Base-by-base conservation (phyloP, 306 rosid species). In the Citrullus colocynthis region DNA sequence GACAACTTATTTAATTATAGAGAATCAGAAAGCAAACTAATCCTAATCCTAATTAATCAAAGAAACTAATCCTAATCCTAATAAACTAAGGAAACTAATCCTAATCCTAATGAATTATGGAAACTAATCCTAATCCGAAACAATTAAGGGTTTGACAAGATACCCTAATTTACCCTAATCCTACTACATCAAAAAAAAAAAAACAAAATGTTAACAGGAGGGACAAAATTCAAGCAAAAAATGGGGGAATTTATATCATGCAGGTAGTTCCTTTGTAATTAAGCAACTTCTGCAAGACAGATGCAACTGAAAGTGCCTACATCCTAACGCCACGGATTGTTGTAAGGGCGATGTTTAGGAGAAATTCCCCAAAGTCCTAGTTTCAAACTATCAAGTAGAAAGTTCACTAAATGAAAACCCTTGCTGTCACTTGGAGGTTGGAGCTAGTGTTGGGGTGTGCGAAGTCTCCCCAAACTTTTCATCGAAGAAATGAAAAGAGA, bases 201-300 rank as follows among this genome's bases (percentile, higher is more conserved):
- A 24, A 12, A 64, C 28, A 64, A 64, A 34, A 64, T 64, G 21
- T 64, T 17, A 64, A 64, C 17, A 0, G 9, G 13, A 36, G 49
- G 24, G 74, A 41, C 74, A 39, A 66, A 66, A 66, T 41, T 42
- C 75, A 70, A 70, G 75, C 75, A 70, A 21, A 44, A 44, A 21
- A 70, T 34, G 54, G 30, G 72, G 74, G 34, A 66, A n/a, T 39
- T n/a, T 67, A 67, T 37, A 67, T 18, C 57, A 70, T 44, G 18
- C 75, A 39, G 32, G 30, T 42, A 15, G 56, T 44, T 66, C 56
- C 37, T 14, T 70, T 20, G 75, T 41, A 69, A 11, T 69, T n/a
- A 20, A 42, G 55, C 56, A 70, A 70, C 16, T 5, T 41, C 32
- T n/a, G 45, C 55, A 51, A 54, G 58, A 85, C 63, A 36, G 51